Evolutionary conservation across 2,329 filamentous ascomycete genomes (phyloP).

Genomic region (Trichoderma sp.): DNA sequence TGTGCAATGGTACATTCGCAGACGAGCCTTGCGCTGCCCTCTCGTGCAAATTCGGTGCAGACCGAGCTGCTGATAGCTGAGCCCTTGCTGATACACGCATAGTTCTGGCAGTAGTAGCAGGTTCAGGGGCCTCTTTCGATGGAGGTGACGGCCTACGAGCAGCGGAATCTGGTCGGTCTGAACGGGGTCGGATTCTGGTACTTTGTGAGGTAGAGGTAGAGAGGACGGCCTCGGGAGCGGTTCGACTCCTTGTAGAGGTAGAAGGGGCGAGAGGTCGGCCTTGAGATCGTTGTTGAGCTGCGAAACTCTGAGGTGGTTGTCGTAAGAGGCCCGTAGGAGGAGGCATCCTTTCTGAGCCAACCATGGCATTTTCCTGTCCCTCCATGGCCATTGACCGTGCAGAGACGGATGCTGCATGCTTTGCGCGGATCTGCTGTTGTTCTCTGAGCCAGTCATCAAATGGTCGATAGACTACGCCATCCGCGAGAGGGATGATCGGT

Average conservation of each 20-base stretch:
- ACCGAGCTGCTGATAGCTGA: conserved; percentile 31
- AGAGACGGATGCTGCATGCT: conserved; percentile 34
- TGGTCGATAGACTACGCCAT: conserved; percentile 64
- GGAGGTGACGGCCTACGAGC: not conserved
- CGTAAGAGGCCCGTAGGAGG: conserved; percentile 47
- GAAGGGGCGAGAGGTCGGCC: conserved; percentile 43
- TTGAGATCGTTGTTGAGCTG: conserved; percentile 64
- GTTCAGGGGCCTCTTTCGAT: conserved; percentile 29
- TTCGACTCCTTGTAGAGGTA: conserved; percentile 30
- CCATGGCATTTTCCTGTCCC: conserved; percentile 38
- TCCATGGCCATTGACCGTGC: conserved; percentile 31
- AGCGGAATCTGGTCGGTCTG: conserved; percentile 25
- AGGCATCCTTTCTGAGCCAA: conserved; percentile 33
- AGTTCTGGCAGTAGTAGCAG: conserved; percentile 27
- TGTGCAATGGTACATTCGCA: conserved; percentile 28
- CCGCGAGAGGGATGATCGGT: conserved; percentile 61
- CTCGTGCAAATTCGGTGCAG: conserved; percentile 34
- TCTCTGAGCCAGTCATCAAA: conserved; percentile 63
- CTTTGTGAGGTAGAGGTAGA: conserved; percentile 34
- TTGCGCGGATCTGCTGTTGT: conserved; percentile 44
- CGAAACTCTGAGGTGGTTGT: conserved; percentile 64
- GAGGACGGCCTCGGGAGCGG: conserved; percentile 28
- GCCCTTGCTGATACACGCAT: conserved; percentile 34
- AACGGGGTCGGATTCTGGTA: conserved; percentile 32
- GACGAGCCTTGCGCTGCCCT: conserved; percentile 33